Base-by-base conservation (phyloP, 768 basidiomycete species). In the Porphyrellus cyaneotinctus region DNA sequence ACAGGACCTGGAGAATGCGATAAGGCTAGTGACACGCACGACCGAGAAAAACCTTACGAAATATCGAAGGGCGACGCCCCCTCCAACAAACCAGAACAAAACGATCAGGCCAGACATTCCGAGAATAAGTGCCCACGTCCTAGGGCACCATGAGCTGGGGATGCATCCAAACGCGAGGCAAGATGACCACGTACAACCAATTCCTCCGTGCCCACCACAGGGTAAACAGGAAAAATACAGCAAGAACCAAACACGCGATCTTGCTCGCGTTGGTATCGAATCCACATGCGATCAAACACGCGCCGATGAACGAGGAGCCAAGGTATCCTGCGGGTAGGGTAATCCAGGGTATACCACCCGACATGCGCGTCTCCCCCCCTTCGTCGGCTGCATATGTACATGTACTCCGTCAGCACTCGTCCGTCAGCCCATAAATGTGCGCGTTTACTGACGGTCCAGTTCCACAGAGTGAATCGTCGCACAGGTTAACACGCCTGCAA, bases 211-310 rank as follows among this genome's bases (percentile, higher is more conserved):
- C 88, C 88, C 89, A 91, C 89, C 91, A 95, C 4, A 94, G 76
- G 1, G 91, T 93, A 59, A 94, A 76, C 30, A 95, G 58, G 72
- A 94, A 95, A 70, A 92, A 89, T n/a, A 68, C 87, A 10, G 84
- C 93, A 45, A 95, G 76, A 10, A 85, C 83, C 20, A 95, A 68
- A 20, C 82, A 82, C 1, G 91, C 92, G 41, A 93, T 63, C 66
- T 95, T 95, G 72, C 85, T 88, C 4, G 93, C 93, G 58, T 89
- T 85, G 42, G 88, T 91, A 68, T 93, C 81, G 65, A 93, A 93
- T 13, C 91, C 92, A 56, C 89, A 91, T 13, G 91, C 81, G 53
- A 97, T 94, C 36, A 97, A 74, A 39, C 80, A 79, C 2, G 91
- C 93, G 23, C 94, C 94, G 47, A 95, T 91, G 63, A 95, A 75